Evolutionary conservation across 768 basidiomycete genomes (phyloP).

Genomic region (Collybia nuda): DNA sequence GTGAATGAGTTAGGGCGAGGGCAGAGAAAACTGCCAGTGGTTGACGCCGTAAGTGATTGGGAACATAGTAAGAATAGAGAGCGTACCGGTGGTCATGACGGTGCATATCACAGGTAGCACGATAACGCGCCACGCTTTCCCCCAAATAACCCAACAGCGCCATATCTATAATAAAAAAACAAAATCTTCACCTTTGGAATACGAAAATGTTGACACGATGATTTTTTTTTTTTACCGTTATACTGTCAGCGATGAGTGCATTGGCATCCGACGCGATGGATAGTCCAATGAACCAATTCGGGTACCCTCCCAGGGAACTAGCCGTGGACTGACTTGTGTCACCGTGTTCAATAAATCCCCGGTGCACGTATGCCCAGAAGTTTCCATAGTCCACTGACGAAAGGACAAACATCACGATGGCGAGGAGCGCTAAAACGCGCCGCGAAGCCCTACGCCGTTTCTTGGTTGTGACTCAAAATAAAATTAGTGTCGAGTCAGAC

Average conservation of each 20-base stretch:
- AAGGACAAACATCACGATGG: constrained; percentile 7
- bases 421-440: constrained; percentile 4
- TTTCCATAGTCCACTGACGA: constrained; percentile 10
- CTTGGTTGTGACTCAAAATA: constrained; percentile 2
- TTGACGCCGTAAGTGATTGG: background rate
- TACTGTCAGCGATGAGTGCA: constrained; percentile 8
- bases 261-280: constrained; percentile 7
- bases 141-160: constrained; percentile 15
- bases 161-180: constrained; percentile 8
- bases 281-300: constrained; percentile 10
- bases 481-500: too few relatives aligned
- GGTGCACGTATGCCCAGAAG: constrained; percentile 13
- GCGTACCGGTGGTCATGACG: constrained; percentile 6
- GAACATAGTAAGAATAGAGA: background rate
- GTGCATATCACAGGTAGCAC: constrained; percentile 8
- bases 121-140: constrained; percentile 7
- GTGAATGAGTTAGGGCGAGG: constrained; percentile 6
- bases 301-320: constrained; percentile 8
- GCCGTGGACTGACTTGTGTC: constrained; percentile 4
- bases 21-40: constrained; percentile 8
- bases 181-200: too few relatives aligned
- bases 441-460: constrained; percentile 1
- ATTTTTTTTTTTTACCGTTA: constrained; percentile 8
- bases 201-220: background rate
- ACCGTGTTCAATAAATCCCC: constrained; percentile 10